A percentile compares a stretch with the other conserved stretches of the same genome.
Evolutionary conservation across 148 eudicot genomes (phyloP).

Genomic region (Nyssa sinensis): DNA sequence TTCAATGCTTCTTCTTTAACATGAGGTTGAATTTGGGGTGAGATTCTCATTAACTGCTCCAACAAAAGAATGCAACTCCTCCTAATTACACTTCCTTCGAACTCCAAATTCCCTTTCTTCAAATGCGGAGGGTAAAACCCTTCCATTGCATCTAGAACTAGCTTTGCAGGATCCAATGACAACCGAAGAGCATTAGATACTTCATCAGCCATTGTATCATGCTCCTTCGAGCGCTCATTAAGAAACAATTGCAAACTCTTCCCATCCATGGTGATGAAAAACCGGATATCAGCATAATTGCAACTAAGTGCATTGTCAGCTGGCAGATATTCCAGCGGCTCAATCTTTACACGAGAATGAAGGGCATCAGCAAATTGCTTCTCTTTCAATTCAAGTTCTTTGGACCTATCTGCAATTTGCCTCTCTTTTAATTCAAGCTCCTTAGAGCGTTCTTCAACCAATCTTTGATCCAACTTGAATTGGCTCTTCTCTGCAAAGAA

Average conservation of each 20-base stretch:
- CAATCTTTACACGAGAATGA: slow-evolving; percentile 17
- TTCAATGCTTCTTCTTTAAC: slow-evolving; percentile 40
- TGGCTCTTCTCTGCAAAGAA: slow-evolving; percentile 17
- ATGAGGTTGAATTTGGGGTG: slow-evolving; percentile 25
- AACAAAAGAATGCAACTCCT: slow-evolving; percentile 47
- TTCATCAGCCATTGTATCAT: slow-evolving; percentile 36
- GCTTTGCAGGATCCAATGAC: slow-evolving; percentile 45
- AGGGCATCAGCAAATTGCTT: neutral
- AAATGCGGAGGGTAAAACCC: slow-evolving; percentile 54
- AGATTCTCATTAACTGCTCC: slow-evolving; percentile 40
- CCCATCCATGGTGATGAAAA: slow-evolving; percentile 47
- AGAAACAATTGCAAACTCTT: slow-evolving; percentile 40
- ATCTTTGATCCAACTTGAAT: neutral
- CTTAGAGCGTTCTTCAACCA: neutral
- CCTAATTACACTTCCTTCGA: slow-evolving; percentile 33
- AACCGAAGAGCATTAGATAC: slow-evolving; percentile 37
- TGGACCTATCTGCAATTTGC: slow-evolving; percentile 12
- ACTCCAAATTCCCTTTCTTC: slow-evolving; percentile 28
- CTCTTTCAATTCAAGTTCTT: slow-evolving; percentile 21
- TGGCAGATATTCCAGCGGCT: slow-evolving; percentile 11
- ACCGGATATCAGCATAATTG: slow-evolving; percentile 33
- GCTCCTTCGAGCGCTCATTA: slow-evolving; percentile 36
- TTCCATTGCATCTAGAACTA: slow-evolving; percentile 61
- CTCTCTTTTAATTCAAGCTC: slow-evolving; percentile 27
- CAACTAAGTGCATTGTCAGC: neutral